Conservation (phyloP, 306 rosid species). For the Vigna mungo region DNA sequence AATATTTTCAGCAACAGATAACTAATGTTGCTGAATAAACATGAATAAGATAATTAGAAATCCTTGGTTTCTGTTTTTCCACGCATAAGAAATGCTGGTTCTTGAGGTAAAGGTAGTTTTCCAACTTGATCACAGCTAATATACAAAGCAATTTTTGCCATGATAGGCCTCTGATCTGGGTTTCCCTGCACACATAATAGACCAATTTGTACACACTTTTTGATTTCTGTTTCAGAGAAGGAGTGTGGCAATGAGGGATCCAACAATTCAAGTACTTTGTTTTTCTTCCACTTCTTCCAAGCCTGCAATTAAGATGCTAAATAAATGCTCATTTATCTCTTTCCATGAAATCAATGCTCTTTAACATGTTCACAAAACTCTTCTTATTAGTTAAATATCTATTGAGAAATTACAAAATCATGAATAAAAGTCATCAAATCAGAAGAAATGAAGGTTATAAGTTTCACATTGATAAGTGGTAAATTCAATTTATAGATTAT, state of each 20-base stretch:
- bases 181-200: constrained; percentile 43
- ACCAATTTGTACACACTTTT: constrained; percentile 40
- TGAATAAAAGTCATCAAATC: no score
- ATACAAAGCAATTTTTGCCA: constrained; percentile 46
- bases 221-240: constrained; percentile 39
- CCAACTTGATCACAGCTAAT: constrained; percentile 32
- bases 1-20: background rate
- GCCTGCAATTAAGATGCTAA: constrained; percentile 33
- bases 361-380: no score
- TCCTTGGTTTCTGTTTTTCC: constrained; percentile 35
- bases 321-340: background rate
- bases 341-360: background rate
- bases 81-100: constrained; percentile 42
- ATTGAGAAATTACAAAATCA: no score
- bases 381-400: no score
- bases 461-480: no score
- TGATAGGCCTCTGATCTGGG: constrained; percentile 42
- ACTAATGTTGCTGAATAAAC: background rate
- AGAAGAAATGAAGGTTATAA: no score
- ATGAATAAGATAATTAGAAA: background rate
- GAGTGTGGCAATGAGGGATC: constrained; percentile 35
- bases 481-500: no score
- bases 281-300: constrained; percentile 44
- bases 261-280: constrained; percentile 32
- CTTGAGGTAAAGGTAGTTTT: constrained; percentile 34